Base-by-base conservation (phyloP, 2,329 filamentous ascomycete species). In the Talaromyces sp. region DNA sequence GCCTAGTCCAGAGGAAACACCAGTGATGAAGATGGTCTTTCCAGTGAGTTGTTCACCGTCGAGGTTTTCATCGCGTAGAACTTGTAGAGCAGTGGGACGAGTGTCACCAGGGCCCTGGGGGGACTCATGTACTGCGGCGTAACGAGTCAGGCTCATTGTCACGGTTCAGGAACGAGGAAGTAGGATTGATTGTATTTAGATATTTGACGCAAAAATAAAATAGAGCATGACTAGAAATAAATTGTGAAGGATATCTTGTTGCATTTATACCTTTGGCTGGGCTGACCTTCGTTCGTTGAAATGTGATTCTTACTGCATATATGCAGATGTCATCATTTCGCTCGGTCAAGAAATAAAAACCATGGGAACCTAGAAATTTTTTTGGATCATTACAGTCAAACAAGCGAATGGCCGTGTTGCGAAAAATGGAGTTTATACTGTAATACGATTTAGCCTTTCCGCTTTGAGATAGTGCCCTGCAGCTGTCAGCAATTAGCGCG, bases 81-180 rank as follows among this genome's bases (percentile, higher is more conserved):
- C 33, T 34, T 59, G 58, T 27, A 56, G 53, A 18, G 61, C 61
- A 51, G 61, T 56, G 51, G 56, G 61, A 31, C 61, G 61, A 30
- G 61, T 52, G n/a, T 62, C 61, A 16, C 61, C 61, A 1, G 61
- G 56, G 4, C 61, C 61, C 9, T 62, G 55, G 33, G 61, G 42
- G 33, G 47, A 27, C 4, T 52, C 40, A 30, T 62, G 57, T 31
- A 59, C 56, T 44, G 31, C 36, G 16, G 61, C 61, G 12, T 62
- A 62, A 36, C 51, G 56, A 50, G 52, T 34, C 42, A 59, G 61
- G 8, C 23, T 28, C 50, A 53, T 53, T 30, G 10, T 31, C 30
- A 27, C 18, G 10, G 8, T 10, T 53, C 30, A 16, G 5, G 16
- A 30, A 30, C 28, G 18, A 52, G 5, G 23, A 52, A 52, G 5